A percentile compares a stretch with the other conserved stretches of the same genome.
These are phyloP conservation scores for Phoma herbarum DNA, from an alignment of 2,329 filamentous ascomycete genomes.

Conservation along the genomic window DNA sequence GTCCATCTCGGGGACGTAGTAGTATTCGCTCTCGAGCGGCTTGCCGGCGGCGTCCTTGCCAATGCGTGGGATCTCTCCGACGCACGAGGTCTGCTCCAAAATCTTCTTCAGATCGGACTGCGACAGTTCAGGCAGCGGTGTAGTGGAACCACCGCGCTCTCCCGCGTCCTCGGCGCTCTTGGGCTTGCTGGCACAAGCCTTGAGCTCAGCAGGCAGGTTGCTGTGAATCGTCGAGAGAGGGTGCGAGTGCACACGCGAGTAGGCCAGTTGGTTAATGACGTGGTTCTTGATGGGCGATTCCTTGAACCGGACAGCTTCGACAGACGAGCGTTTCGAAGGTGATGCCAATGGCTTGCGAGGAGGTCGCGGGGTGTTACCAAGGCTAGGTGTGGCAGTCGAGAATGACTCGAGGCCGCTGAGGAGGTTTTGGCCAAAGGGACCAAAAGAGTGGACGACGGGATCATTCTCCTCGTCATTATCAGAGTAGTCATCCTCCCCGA, in stretches of 20 bases:
- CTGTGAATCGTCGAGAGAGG: conserved; percentile 88
- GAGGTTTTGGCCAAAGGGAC: conserved; percentile 85
- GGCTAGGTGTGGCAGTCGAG: conserved; percentile 67
- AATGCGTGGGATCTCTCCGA: conserved; percentile 87
- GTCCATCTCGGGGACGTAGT: conserved; percentile 91
- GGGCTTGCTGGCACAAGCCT: conserved; percentile 45
- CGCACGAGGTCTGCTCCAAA: conserved; percentile 77
- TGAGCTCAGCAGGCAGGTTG: conserved; percentile 75
- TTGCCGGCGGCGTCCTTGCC: conserved; percentile 98
- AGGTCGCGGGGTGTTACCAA: conserved; percentile 41
- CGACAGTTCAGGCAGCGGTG: conserved; percentile 41
- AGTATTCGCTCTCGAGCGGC: conserved; percentile 93
- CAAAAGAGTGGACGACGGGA: conserved; percentile 89
- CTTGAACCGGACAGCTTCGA: conserved; percentile 43
- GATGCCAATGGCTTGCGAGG: conserved; percentile 39
- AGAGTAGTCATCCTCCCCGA: conserved; percentile 69
- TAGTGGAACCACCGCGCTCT: conserved; percentile 30
- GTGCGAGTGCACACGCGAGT: conserved; percentile 89
- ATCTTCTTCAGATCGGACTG: conserved; percentile 69
- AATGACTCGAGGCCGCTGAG: conserved; percentile 84
- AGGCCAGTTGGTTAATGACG: conserved; percentile 93
- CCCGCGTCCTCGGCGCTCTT: conserved; percentile 30
- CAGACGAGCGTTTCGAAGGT: conserved; percentile 40
- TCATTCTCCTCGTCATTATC: conserved; percentile 91
- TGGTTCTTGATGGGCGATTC: conserved; percentile 75